phyloP scores from a whole-genome alignment of 208 protist species.

The Plasmodiophora brassicae region DNA sequence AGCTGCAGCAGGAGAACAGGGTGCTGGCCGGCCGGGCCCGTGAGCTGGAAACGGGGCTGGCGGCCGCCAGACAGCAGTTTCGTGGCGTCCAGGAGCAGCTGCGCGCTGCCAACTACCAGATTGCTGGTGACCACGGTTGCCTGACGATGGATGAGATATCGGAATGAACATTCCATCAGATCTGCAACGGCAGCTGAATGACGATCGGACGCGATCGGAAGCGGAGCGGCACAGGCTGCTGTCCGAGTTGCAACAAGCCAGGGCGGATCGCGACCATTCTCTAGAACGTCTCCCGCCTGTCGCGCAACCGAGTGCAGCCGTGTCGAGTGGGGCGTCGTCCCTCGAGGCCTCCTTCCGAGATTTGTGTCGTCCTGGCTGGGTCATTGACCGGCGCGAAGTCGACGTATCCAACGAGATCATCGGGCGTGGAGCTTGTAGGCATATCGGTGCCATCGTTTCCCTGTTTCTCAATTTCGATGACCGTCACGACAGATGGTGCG shows the following conservation, averaged over 20 bases:
- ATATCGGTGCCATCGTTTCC: not conserved
- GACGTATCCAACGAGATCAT: not conserved
- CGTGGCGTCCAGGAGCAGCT: no score
- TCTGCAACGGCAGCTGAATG: not conserved
- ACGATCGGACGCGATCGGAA: not conserved
- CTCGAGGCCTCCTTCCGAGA: not conserved
- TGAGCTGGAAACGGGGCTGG: no score
- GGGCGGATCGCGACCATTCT: no score
- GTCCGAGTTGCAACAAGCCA: no score
- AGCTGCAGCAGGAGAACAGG: no score
- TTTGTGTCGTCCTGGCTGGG: not conserved
- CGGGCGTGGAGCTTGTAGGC: not conserved
- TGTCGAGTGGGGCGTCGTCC: not conserved
- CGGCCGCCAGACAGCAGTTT: no score
- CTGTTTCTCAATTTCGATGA: not conserved
- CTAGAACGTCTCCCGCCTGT: not conserved
- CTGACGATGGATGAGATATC: no score
- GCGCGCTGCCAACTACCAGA: no score
- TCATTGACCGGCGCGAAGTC: constrained; percentile 7
- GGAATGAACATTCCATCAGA: not conserved
- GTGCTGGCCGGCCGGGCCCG: no score
- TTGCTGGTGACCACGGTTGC: no score
- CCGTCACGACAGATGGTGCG: not conserved
- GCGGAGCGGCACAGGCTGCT: no score
- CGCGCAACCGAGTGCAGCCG: not conserved